phyloP scores from a whole-genome alignment of 140 eudicot genomes.

The Ambrosia hybrid region DNA sequence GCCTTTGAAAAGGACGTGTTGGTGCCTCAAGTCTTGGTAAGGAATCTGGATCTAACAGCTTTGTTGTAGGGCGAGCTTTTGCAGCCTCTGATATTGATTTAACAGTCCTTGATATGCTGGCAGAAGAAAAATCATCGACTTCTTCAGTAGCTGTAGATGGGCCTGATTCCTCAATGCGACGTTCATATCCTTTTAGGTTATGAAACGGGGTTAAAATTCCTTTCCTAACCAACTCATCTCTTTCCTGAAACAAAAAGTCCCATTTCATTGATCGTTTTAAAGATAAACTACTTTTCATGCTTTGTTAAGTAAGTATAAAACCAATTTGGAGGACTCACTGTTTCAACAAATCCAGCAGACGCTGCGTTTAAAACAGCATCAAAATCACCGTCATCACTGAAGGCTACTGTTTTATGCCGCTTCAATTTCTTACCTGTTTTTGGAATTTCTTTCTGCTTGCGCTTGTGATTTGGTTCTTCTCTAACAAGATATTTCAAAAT shows the following conservation, averaged over 20 bases:
- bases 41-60: conserved; percentile 65
- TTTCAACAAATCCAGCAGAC: conserved; percentile 91
- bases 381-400: conserved; percentile 74
- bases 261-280: too few relatives aligned
- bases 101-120: conserved; percentile 82
- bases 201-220: conserved; percentile 94
- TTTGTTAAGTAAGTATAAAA: background rate
- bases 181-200: conserved; percentile 90
- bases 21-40: conserved; percentile 82
- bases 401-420: conserved; percentile 54
- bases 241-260: conserved; percentile 61
- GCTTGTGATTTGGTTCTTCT: conserved; percentile 57
- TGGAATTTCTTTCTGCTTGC: conserved; percentile 50
- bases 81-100: conserved; percentile 73
- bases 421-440: conserved; percentile 44
- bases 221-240: conserved; percentile 82
- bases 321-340: conserved; percentile 59
- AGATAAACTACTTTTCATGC: conserved; percentile 6
- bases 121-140: conserved; percentile 50
- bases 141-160: conserved; percentile 40
- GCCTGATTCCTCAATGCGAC: conserved; percentile 70
- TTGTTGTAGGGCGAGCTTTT: conserved; percentile 83
- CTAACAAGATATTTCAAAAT: conserved; percentile 54
- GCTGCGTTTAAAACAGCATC: conserved; percentile 87
- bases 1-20: conserved; percentile 71